Evolutionary conservation across 768 basidiomycete genomes (phyloP), one percentile per base, ranked within the genome.

Genomic region (Sistotremastrum suecicum): DNA sequence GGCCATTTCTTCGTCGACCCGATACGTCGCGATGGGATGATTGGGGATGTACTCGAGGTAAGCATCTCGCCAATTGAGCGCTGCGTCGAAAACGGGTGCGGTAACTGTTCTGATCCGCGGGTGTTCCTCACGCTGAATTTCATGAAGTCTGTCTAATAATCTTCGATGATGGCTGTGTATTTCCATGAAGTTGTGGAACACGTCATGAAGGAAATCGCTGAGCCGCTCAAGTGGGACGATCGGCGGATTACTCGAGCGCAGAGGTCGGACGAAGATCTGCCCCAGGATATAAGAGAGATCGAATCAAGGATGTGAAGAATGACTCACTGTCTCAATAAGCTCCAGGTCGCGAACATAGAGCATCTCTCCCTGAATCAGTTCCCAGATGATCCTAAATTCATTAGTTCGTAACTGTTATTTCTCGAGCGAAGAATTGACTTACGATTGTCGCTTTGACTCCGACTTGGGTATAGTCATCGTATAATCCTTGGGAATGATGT

Each of bases 281-380:
- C 47, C 42, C 35, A 49, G 35, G 28, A 46, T 41, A 37, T 36
- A 34, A 30, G 34, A 43, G 35, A 5, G 37, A 45, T 41, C 31
- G n/a, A 7, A 30, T 2, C 4, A 37, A 10, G 34, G 31, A 46
- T 37, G n/a, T 20, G 32, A 7, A 7, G 7, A 29, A 29, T 12
- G 51, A 9, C 76, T 7, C 54, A 90, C 89, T 50, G 67, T 68
- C 49, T 83, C 80, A 39, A 95, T 82, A 46, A 80, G 83, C 61
- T 90, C 85, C 48, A 95, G 62, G 67, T 95, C 90, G 54, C 80
- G 85, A 30, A 94, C 90, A 57, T 92, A 95, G 30, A 79, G 77
- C 88, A 94, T 94, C 61, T 95, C 90, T 51, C 86, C 85, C 61
- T 94, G 87, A 61, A 95, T 94, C 50, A 94, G 61, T 66, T 95